phyloP scores from a whole-genome alignment of 148 eudicot species.

The Rheum nobile region DNA sequence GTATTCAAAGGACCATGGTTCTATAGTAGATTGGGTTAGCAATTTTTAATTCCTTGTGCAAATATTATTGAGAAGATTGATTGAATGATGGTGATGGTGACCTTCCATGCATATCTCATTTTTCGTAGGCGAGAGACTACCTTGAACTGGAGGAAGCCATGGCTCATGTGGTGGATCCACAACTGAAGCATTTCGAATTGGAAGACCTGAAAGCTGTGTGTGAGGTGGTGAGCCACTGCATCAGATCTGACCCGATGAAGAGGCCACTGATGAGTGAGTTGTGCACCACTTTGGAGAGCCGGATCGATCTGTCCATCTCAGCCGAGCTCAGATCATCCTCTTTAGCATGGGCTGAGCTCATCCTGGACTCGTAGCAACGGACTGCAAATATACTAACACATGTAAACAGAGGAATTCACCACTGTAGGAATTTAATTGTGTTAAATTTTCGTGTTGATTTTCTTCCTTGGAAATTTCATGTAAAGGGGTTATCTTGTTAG shows the following conservation, averaged over 20 bases:
- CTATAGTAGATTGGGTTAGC: conserved; percentile 82
- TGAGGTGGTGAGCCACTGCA: conserved; percentile 57
- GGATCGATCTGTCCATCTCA: conserved; percentile 57
- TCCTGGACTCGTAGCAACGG: conserved; percentile 32
- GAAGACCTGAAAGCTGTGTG: conserved; percentile 64
- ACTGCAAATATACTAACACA: conserved; percentile 1
- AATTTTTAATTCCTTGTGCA: neutral
- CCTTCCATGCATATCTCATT: neutral
- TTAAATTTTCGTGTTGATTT: neutral
- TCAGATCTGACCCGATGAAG: conserved; percentile 28
- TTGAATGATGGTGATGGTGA: neutral
- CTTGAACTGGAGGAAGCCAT: conserved; percentile 52
- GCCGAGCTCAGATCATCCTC: conserved; percentile 75
- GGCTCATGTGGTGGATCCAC: conserved; percentile 61
- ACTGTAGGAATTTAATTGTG: neutral
- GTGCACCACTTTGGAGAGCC: conserved; percentile 44
- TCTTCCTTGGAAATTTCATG: neutral
- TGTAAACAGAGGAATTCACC: neutral
- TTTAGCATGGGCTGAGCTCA: conserved; percentile 94
- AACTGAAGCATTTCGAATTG: conserved; percentile 50
- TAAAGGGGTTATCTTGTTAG: neutral
- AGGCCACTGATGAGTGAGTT: conserved; percentile 51
- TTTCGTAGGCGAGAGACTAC: conserved; percentile 59
- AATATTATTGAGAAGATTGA: neutral
- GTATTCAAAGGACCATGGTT: conserved; percentile 58